Base-by-base conservation (phyloP, 2,329 filamentous ascomycete species). In the Talaromyces sp. region DNA sequence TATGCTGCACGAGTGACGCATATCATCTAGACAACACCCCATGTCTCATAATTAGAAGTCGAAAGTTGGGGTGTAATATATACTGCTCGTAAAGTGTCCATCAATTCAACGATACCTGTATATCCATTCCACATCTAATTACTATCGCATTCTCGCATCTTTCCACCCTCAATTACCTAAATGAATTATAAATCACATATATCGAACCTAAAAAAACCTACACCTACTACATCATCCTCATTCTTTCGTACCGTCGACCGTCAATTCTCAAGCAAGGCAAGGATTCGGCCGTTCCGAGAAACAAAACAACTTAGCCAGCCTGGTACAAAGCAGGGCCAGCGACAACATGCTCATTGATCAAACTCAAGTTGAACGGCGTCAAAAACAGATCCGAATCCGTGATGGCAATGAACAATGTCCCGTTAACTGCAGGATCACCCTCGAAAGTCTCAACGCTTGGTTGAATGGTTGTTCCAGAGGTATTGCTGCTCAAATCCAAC, bases 321-420 rank as follows among this genome's bases (percentile, higher is more conserved):
- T 91, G 87, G 71, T 92, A 94, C 37, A 94, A 69, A 55, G 84
- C 87, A 56, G 91, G 78, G 28, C 77, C 77, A 21, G 89, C 89
- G 57, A 84, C 83, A 36, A 94, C 86, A 65, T 91, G 88, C 0
- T 88, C 84, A 63, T 94, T 93, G 19, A 93, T 78, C 78, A 83
- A 79, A 22, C 78, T 82, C 60, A 93, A 59, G 68, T 94, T 94
- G 72, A 89, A 93, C 0, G 89, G 87, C 7, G 89, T 92, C 2
- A 92, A 79, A 61, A 78, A 84, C 0, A 86, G 63, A 63, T 91
- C 81, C 0, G 71, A 69, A 65, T 93, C 89, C 0, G 89, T 93
- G 10, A 96, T 68, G 0, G 85, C 87, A 48, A 95, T 75, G 68
- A 93, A 94, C 73, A 91, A 88, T 3, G 90, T 94, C 0, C 83